A percentile compares a stretch with the other conserved stretches of the same genome.
These are phyloP conservation scores for Coccomyxa subellipsoidea DNA, from an alignment of 163 green algal genomes.

Conservation along the genomic window DNA sequence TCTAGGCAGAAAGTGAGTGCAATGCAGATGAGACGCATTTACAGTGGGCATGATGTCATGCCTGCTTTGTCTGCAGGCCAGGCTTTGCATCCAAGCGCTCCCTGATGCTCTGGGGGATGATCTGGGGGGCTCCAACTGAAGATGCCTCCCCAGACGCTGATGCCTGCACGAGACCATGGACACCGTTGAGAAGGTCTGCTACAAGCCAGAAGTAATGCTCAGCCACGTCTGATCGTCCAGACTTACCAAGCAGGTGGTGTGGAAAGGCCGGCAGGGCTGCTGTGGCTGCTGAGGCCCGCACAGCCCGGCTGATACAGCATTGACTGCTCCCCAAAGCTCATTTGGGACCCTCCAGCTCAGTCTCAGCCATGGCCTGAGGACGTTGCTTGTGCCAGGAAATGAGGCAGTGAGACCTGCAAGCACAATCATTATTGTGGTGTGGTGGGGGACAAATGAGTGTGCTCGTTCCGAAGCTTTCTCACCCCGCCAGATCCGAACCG, in stretches of 20 bases:
- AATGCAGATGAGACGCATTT: neutral
- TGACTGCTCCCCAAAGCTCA: constrained; percentile 1
- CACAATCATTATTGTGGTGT: neutral
- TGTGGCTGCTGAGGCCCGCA: neutral
- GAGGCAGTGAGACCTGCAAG: neutral
- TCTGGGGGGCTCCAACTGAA: neutral
- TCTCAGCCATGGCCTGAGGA: neutral
- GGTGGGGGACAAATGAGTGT: too few relatives aligned
- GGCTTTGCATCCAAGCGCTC: neutral
- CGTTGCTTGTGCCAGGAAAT: neutral
- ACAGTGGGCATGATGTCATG: neutral
- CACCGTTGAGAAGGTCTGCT: neutral
- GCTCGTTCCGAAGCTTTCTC: too few relatives aligned
- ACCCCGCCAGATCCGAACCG: too few relatives aligned
- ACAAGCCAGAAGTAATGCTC: neutral
- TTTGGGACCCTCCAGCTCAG: neutral
- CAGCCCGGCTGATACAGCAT: neutral
- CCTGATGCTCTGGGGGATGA: neutral
- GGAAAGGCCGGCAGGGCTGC: neutral
- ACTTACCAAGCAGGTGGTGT: neutral
- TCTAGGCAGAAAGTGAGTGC: neutral
- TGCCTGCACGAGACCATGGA: neutral
- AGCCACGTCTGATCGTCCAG: neutral
- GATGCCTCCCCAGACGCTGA: neutral
- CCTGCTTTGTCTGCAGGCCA: neutral